Percentiles rank a stretch among this genome's conserved stretches.
Conservation (phyloP, 2,329 filamentous ascomycete species). For the Penicillium sp. region DNA sequence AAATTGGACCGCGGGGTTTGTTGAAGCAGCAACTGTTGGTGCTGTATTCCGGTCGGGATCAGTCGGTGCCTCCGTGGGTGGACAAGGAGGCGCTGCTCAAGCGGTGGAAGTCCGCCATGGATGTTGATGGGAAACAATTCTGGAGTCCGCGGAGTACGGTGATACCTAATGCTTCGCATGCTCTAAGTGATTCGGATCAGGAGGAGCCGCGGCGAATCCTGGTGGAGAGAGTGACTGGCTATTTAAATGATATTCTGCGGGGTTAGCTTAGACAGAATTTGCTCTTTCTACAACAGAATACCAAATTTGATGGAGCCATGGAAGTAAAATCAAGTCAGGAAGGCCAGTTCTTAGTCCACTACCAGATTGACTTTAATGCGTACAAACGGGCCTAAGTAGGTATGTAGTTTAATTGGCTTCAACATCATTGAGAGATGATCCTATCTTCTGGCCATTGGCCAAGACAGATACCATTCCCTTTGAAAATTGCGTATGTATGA, state of each 20-base stretch:
- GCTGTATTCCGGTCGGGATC: constrained; percentile 44
- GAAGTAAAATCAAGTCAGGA: not conserved
- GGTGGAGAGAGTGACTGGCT: constrained; percentile 49
- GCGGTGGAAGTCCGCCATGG: constrained; percentile 39
- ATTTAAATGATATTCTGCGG: constrained; percentile 37
- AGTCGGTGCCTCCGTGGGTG: constrained; percentile 43
- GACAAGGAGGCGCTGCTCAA: constrained; percentile 41
- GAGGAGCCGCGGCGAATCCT: constrained; percentile 47
- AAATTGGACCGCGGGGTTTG: constrained; percentile 32
- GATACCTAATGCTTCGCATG: constrained; percentile 41
- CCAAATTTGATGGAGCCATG: not conserved
- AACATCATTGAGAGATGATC: too few relatives aligned
- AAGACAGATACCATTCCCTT: too few relatives aligned
- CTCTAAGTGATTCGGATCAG: constrained; percentile 26
- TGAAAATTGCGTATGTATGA: too few relatives aligned
- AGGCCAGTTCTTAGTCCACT: too few relatives aligned
- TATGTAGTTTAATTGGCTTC: too few relatives aligned
- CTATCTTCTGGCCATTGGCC: too few relatives aligned
- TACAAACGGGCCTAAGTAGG: too few relatives aligned
- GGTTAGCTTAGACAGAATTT: not conserved
- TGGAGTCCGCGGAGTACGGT: constrained; percentile 47
- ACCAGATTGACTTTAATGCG: too few relatives aligned
- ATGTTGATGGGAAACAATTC: constrained; percentile 31
- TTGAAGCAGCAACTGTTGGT: constrained; percentile 40
- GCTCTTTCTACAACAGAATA: not conserved